phyloP scores from a whole-genome alignment of 495 filamentous ascomycete genomes.

The Xylaria longipes region DNA sequence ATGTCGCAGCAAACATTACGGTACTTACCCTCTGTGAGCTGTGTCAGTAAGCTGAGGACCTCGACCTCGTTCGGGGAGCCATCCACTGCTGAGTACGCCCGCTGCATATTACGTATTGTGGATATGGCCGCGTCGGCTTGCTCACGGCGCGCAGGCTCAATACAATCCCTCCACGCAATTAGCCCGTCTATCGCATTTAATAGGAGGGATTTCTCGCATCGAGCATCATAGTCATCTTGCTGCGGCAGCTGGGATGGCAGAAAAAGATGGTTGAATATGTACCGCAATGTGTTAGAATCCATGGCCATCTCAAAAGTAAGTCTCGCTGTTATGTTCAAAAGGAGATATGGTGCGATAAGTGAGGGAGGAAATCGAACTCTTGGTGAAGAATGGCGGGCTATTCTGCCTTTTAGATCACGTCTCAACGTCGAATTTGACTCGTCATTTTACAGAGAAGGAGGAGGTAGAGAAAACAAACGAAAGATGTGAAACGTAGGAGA shows the following conservation, averaged over 20 bases:
- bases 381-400: neutral
- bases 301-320: neutral
- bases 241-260: constrained; percentile 64
- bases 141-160: neutral
- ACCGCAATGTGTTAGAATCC: constrained; percentile 24
- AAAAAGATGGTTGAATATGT: constrained; percentile 62
- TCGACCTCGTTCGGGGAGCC: constrained; percentile 11
- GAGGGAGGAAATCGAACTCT: neutral
- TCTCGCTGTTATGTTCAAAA: neutral
- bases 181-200: constrained; percentile 6
- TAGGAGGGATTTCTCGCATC: constrained; percentile 27
- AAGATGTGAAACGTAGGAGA: neutral
- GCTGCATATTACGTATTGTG: constrained; percentile 33
- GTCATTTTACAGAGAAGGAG: neutral
- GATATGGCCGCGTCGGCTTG: constrained; percentile 21
- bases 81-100: constrained; percentile 26
- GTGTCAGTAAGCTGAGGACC: neutral
- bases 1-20: no score
- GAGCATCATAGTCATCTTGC: constrained; percentile 40
- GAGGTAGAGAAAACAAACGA: neutral
- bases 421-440: neutral
- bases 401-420: neutral
- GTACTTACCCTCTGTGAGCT: constrained; percentile 12
- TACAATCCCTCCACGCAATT: neutral
- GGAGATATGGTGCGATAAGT: neutral